Evolutionary conservation across 441 rosid genomes (phyloP).

Genomic region (Adansonia grandidieri): DNA sequence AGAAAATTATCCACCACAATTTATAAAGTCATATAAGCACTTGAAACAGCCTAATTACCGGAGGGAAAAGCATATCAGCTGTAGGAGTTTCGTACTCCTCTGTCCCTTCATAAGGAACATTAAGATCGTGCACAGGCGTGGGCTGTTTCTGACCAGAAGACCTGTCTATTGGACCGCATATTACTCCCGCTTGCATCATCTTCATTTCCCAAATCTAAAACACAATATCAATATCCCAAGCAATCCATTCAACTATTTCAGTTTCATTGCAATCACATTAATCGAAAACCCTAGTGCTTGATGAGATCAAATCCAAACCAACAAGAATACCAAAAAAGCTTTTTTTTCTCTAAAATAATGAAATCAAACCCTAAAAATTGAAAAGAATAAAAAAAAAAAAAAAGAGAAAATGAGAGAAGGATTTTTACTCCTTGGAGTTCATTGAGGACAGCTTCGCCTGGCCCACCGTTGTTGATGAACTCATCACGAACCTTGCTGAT

Average conservation of each 20-base stretch:
- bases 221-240: background rate
- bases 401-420: background rate
- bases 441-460: constrained; percentile 81
- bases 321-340: background rate
- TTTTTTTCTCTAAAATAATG: background rate
- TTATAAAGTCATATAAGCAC: constrained; percentile 12
- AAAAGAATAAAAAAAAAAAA: background rate
- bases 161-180: constrained; percentile 74
- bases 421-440: constrained; percentile 91
- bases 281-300: constrained; percentile 45
- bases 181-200: constrained; percentile 88
- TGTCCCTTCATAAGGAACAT: constrained; percentile 90
- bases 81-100: constrained; percentile 99
- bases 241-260: constrained; percentile 19
- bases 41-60: constrained; percentile 47
- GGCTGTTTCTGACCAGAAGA: constrained; percentile 57
- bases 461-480: constrained; percentile 79
- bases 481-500: constrained; percentile 88
- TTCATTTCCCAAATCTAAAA: constrained; percentile 84
- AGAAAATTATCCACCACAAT: constrained; percentile 9
- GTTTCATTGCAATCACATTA: constrained; percentile 10
- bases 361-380: background rate
- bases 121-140: constrained; percentile 78
- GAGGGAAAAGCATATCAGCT: constrained; percentile 90
- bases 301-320: constrained; percentile 35